A percentile compares a stretch with the other conserved stretches of the same genome.
These are phyloP conservation scores for Mycena polygramma DNA, from an alignment of 768 basidiomycete genomes.

Conservation along the genomic window DNA sequence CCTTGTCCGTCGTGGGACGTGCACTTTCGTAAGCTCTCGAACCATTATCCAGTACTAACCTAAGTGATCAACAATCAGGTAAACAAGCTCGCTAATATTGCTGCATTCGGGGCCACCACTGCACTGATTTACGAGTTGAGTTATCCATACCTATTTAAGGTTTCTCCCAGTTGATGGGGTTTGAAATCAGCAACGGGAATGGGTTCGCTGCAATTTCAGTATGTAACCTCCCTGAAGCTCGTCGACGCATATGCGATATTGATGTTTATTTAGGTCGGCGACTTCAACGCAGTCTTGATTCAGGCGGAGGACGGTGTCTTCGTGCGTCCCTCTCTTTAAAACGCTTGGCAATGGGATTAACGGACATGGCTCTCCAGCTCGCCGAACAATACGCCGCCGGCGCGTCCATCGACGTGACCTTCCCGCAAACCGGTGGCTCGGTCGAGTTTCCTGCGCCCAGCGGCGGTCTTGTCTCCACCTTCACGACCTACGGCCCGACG, in stretches of 20 bases:
- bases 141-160: neutral
- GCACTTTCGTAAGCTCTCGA: neutral
- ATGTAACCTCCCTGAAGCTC: neutral
- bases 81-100: slow-evolving; percentile 64
- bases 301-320: slow-evolving; percentile 68
- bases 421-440: slow-evolving; percentile 60
- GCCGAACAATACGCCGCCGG: slow-evolving; percentile 64
- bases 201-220: slow-evolving; percentile 56
- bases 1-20: neutral
- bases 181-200: slow-evolving; percentile 59
- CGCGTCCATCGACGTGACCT: slow-evolving; percentile 55
- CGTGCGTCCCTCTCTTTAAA: slow-evolving; percentile 50
- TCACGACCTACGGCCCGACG: slow-evolving; percentile 70
- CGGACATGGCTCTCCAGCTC: slow-evolving; percentile 49
- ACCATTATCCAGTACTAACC: no score
- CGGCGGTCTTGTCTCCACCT: slow-evolving; percentile 69
- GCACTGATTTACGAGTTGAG: slow-evolving; percentile 69
- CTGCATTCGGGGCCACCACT: slow-evolving; percentile 65
- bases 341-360: neutral
- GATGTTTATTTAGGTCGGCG: slow-evolving; percentile 45
- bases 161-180: neutral
- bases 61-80: neutral
- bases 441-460: slow-evolving; percentile 61
- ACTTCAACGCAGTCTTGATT: slow-evolving; percentile 64
- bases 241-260: neutral